A percentile compares a stretch with the other conserved stretches of the same genome.
Evolutionary conservation across 1,284 basidiomycete species (phyloP).

Genomic region (Dichomitus squalens): DNA sequence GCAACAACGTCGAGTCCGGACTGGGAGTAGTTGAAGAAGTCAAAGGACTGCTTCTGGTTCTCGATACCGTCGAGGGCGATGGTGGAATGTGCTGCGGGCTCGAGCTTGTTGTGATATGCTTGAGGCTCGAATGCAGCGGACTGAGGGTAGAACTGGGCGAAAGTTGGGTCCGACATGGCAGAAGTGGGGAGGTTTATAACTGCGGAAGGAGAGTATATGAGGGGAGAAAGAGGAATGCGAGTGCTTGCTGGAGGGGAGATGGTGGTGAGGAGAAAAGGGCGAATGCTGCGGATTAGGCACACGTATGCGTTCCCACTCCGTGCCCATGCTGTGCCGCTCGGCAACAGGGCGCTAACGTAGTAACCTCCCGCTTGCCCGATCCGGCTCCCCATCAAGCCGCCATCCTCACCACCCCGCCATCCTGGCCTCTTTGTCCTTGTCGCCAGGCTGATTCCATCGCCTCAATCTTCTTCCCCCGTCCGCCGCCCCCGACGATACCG

Average conservation of each 20-base stretch:
- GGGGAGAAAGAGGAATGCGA: constrained; percentile 14
- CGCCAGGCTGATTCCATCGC: constrained; percentile 8
- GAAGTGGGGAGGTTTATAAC: constrained; percentile 23
- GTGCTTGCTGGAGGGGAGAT: constrained; percentile 1
- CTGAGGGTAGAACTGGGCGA: constrained; percentile 29
- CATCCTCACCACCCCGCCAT: constrained; percentile 12
- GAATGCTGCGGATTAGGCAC: constrained; percentile 26
- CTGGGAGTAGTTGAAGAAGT: constrained; percentile 66
- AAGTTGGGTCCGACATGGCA: constrained; percentile 28
- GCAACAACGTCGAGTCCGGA: constrained; percentile 66
- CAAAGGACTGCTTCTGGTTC: constrained; percentile 39
- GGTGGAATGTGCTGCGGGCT: constrained; percentile 22
- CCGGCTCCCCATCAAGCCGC: constrained; percentile 14
- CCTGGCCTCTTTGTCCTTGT: neutral
- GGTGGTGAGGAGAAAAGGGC: constrained; percentile 24
- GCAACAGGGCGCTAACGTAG: neutral
- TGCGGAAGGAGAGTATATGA: constrained; percentile 30
- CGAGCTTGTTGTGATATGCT: constrained; percentile 27
- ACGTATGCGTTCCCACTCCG: constrained; percentile 23
- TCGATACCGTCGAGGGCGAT: constrained; percentile 26
- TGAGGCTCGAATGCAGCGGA: constrained; percentile 27
- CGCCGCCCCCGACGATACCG: neutral
- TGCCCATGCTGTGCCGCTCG: constrained; percentile 20
- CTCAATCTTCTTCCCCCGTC: constrained; percentile 10
- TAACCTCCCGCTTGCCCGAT: neutral